phyloP scores from a whole-genome alignment of 345 rosid genomes.

The Salix viminalis region DNA sequence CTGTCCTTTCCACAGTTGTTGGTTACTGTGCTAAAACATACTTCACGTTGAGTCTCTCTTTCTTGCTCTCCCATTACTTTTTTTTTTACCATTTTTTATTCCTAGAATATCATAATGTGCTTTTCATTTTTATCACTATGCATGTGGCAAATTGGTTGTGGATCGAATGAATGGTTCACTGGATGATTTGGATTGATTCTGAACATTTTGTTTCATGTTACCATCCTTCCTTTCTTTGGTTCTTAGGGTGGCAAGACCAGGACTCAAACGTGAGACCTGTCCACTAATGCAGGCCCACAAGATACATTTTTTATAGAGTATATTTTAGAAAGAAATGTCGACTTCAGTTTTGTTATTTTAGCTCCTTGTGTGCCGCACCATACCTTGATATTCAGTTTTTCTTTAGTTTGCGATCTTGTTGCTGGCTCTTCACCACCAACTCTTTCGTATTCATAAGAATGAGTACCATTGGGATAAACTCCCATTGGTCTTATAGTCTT shows the following conservation, averaged over 20 bases:
- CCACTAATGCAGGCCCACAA: neutral
- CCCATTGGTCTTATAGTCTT: neutral
- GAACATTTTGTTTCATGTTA: neutral
- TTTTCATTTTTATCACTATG: neutral
- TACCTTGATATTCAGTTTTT: neutral
- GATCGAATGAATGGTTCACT: neutral
- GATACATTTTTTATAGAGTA: neutral
- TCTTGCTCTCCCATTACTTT: neutral
- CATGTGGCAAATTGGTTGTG: neutral
- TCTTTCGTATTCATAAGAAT: neutral
- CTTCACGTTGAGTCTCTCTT: constrained; percentile 72
- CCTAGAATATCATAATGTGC: neutral
- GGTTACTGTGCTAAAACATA: constrained; percentile 97
- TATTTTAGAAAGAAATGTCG: neutral
- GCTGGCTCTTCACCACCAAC: neutral
- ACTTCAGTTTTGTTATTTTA: neutral
- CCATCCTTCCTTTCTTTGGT: neutral
- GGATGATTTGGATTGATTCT: neutral
- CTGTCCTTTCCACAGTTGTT: constrained; percentile 77
- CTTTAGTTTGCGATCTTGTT: neutral
- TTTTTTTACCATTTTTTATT: neutral
- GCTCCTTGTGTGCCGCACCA: neutral
- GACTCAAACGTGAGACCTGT: neutral
- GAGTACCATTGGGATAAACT: neutral
- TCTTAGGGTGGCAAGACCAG: neutral